Base-by-base conservation (phyloP, 495 filamentous ascomycete genomes). In the Cercophora sp. region DNA sequence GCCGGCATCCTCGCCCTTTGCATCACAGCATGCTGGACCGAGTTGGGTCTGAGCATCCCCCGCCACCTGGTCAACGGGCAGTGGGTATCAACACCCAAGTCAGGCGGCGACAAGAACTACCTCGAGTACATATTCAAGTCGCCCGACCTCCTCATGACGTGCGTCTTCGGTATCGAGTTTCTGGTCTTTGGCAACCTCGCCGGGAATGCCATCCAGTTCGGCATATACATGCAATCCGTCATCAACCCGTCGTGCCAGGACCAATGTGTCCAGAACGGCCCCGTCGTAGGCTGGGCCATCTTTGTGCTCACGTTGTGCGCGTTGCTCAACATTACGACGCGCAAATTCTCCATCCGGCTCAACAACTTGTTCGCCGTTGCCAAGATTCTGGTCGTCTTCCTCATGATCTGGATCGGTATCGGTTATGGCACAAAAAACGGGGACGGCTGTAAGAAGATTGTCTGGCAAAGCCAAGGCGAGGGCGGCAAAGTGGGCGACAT, bases 391-490 rank as follows among this genome's bases (percentile, higher is more conserved):
- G 31, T 47, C 27, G 5, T 34, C 15, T n/a, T 20, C n/a, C 20
- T 63, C 46, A 48, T 61, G 16, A 72, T 77, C 4, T 68, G 73
- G 51, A 81, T 79, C 11, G 54, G 54, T 1, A 41, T 56, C 40
- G 40, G 31, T 22, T 56, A 51, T 32, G 54, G 54, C 22, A 36
- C 47, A 0, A 26, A 20, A 4, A 24, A 51, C 5, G 47, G 32
- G n/a, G 32, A 34, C 23, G 25, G 29, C 3, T 56, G 54, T 32
- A 27, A 35, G 10, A 13, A 40, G 4, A 56, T 56, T 15, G 34
- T 4, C 16, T 56, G 45, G 45, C 16, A 26, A n/a, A 25, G 32
- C 34, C 15, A 26, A 8, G 35, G 35, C 13, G 40, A 29, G 40
- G 27, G 25, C 4, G 39, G 29, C 1, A 44, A 25, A 3, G 16